These are phyloP conservation scores for Saturnispora ahearnii DNA, from an alignment of 805 yeast genomes.

Conservation along the genomic window DNA sequence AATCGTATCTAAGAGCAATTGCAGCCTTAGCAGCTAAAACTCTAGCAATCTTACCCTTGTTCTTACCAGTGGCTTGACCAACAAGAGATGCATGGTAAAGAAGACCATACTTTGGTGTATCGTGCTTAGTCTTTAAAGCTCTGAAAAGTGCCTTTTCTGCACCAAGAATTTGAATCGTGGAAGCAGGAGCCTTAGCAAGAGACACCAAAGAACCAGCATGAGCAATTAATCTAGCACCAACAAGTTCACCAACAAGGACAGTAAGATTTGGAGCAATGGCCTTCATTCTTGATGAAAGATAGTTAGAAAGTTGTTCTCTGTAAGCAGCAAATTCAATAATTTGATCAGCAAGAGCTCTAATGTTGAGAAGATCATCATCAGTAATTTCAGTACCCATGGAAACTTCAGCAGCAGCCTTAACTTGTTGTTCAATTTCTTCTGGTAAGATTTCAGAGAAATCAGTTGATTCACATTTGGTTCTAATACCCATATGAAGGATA, in stretches of 20 bases:
- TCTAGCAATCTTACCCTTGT: slow-evolving; percentile 98
- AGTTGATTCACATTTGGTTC: slow-evolving; percentile 83
- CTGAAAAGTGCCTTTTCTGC: slow-evolving; percentile 98
- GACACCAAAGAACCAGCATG: slow-evolving; percentile 94
- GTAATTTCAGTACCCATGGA: slow-evolving; percentile 99
- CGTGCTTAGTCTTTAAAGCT: slow-evolving; percentile 96
- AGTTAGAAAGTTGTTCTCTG: slow-evolving; percentile 92
- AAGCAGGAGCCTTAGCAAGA: slow-evolving; percentile 96
- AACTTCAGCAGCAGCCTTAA: slow-evolving; percentile 94
- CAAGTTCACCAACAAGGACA: slow-evolving; percentile 91
- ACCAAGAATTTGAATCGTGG: slow-evolving; percentile 95
- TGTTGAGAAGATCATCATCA: slow-evolving; percentile 78
- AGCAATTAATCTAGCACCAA: slow-evolving; percentile 96
- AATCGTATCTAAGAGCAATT: slow-evolving; percentile 92
- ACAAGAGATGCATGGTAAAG: slow-evolving; percentile 94
- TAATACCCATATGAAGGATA: slow-evolving; percentile 85
- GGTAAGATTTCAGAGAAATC: slow-evolving; percentile 88
- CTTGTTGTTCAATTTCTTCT: slow-evolving; percentile 85
- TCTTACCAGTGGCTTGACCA: slow-evolving; percentile 96
- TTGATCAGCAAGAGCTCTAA: slow-evolving; percentile 87
- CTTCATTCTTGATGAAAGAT: slow-evolving; percentile 90
- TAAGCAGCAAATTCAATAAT: slow-evolving; percentile 93
- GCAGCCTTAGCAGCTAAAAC: slow-evolving; percentile 98
- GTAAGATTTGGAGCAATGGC: slow-evolving; percentile 98
- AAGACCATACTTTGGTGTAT: slow-evolving; percentile 97